These are phyloP conservation scores for Collybia nuda DNA, from an alignment of 768 basidiomycete species.

Conservation along the genomic window DNA sequence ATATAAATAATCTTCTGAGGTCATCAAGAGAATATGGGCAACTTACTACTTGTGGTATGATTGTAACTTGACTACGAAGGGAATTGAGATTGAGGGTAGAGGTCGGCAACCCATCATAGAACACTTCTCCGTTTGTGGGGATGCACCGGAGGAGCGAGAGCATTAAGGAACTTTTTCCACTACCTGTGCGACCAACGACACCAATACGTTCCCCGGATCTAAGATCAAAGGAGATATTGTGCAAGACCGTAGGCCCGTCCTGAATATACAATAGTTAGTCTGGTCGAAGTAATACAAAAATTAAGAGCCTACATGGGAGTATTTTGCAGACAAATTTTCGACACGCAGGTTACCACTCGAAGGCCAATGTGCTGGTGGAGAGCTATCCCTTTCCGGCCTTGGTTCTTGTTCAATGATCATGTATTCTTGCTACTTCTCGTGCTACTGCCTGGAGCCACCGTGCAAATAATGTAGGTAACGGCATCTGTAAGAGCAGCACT, in stretches of 20 bases:
- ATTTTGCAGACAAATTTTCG: conserved; percentile 37
- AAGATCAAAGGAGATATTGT: conserved; percentile 47
- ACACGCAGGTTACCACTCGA: conserved; percentile 4
- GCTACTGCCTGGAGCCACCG: no score
- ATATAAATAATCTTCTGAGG: not conserved
- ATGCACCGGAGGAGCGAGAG: conserved; percentile 57
- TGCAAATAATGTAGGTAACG: no score
- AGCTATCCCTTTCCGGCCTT: no score
- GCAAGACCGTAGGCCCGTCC: conserved; percentile 12
- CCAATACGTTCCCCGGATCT: conserved; percentile 56
- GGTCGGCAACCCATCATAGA: conserved; percentile 52
- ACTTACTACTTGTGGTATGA: conserved; percentile 49
- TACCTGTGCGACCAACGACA: conserved; percentile 25
- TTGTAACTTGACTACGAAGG: conserved; percentile 55
- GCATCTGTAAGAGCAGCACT: no score
- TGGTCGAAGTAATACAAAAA: no score
- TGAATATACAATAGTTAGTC: not conserved
- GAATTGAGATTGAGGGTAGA: conserved; percentile 50
- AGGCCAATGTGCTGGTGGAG: no score
- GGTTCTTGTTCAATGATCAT: no score
- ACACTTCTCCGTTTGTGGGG: conserved; percentile 51
- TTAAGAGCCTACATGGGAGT: conserved; percentile 34
- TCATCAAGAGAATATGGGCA: not conserved
- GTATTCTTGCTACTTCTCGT: no score
- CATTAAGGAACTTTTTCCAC: conserved; percentile 47